Conservation (phyloP, 2,329 filamentous ascomycete genomes). For the Venturia aucupariae region DNA sequence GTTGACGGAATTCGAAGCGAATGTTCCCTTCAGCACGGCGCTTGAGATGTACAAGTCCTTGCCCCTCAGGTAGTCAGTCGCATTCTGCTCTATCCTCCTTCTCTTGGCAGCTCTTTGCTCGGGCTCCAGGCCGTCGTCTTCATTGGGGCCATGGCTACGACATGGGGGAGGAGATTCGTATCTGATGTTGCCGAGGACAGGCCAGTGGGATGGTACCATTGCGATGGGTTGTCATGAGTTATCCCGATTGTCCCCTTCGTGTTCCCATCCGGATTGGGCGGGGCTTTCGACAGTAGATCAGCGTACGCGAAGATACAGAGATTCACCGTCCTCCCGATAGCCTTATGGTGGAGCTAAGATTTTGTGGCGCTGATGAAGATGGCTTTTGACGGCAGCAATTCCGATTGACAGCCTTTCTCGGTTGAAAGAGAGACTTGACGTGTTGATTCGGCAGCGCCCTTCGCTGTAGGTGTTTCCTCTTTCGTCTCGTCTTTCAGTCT, state of each 20-base stretch:
- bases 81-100: conserved; percentile 50
- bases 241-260: not conserved
- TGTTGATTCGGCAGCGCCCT: not conserved
- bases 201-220: not conserved
- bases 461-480: not conserved
- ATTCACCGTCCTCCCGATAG: not conserved
- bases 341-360: not conserved
- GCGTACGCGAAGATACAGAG: not conserved
- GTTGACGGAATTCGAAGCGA: conserved; percentile 34
- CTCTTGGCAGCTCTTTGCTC: conserved; percentile 41
- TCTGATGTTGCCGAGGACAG: conserved; percentile 6
- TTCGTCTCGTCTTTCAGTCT: not conserved
- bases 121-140: conserved; percentile 48
- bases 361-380: not conserved
- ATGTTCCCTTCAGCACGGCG: conserved; percentile 53
- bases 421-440: not conserved
- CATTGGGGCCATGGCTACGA: conserved; percentile 47
- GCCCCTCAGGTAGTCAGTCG: conserved; percentile 49
- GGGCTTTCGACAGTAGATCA: not conserved
- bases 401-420: not conserved
- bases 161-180: conserved; percentile 26
- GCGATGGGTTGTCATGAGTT: not conserved
- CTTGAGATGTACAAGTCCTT: conserved; percentile 49
- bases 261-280: not conserved
- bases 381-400: too few species aligned